Evolutionary conservation across 2,329 filamentous ascomycete genomes (phyloP), one percentile per base, ranked within the genome.

Genomic region (Fusarium acutatum): DNA sequence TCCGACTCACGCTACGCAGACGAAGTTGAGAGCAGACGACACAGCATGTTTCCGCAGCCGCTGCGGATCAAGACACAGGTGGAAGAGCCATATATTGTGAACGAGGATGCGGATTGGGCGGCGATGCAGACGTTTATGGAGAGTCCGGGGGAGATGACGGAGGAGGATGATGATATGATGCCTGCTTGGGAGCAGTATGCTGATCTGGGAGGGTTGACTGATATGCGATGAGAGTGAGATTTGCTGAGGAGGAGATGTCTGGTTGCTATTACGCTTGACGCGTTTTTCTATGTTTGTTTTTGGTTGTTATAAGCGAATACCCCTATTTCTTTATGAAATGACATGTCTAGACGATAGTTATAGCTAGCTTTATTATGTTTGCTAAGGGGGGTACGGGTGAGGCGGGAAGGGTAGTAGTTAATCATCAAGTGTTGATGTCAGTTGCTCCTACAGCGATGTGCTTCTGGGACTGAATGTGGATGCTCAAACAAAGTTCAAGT

Each of bases 101-200:
- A 73, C 9, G 80, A 83, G 24, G 78, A 80, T 26, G 78, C 79
- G 22, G 82, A 84, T 60, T 83, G 81, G 82, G 73, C 76, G 15
- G 79, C 79, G 15, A 83, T 83, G 81, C 80, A 83, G 65, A 76
- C 76, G 4, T 82, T 83, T 49, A 78, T 83, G 60, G 79, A 81
- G 37, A 77, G 72, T 34, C 69, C 68, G 13, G 69, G 64, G 15
- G 68, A 70, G 9, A 60, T 64, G 17, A 56, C 70, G 10, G 64
- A 63, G 28, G 69, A 57, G 15, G 75, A 77, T 26, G 75, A 75
- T 37, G 73, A 77, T 26, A 75, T 74, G 35, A 75, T 81, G 63
- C 79, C 82, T 7, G 82, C 82, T 9, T 87, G 84, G 85, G 85
- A 84, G 70, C 84, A 86, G 75, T 87, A 85, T 67, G 80, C 81